phyloP scores from a whole-genome alignment of 306 rosid species.

The Hylodesmum podocarpum region DNA sequence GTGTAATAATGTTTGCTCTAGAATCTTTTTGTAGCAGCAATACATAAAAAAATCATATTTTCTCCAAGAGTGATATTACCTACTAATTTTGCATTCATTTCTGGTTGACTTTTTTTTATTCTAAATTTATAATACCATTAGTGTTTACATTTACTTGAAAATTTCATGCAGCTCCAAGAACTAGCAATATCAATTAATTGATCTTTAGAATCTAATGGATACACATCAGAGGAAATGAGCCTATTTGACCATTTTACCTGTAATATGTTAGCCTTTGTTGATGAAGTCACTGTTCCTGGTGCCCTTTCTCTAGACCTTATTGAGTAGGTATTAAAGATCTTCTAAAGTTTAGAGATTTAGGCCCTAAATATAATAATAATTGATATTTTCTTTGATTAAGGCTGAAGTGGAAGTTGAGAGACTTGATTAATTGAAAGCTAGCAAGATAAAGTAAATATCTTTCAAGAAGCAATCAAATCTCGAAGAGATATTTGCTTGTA shows the following conservation, averaged over 20 bases:
- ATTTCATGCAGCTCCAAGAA: constrained; percentile 81
- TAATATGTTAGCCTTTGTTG: constrained; percentile 91
- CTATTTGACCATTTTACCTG: constrained; percentile 95
- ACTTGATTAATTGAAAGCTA: constrained; percentile 92
- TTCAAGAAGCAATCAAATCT: constrained; percentile 94
- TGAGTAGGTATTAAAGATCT: constrained; percentile 64
- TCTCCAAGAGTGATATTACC: constrained; percentile 12
- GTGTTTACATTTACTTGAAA: neutral
- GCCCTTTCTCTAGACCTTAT: constrained; percentile 92
- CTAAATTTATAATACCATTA: neutral
- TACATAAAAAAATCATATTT: neutral
- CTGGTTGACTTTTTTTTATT: constrained; percentile 11
- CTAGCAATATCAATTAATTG: constrained; percentile 83
- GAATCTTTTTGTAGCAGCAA: constrained; percentile 3
- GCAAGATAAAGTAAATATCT: constrained; percentile 99
- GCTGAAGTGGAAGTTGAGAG: constrained; percentile 99
- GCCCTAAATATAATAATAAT: constrained; percentile 3
- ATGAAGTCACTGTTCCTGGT: constrained; percentile 96
- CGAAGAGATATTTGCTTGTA: constrained; percentile 78
- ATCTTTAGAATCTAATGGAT: constrained; percentile 99
- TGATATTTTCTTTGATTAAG: constrained; percentile 43
- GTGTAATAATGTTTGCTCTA: neutral
- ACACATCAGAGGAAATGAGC: constrained; percentile 83
- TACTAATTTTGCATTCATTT: too few relatives aligned
- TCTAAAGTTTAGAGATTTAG: constrained; percentile 21